Conservation (phyloP, 2,329 filamentous ascomycete genomes). For the Purpureocillium lavendulum region DNA sequence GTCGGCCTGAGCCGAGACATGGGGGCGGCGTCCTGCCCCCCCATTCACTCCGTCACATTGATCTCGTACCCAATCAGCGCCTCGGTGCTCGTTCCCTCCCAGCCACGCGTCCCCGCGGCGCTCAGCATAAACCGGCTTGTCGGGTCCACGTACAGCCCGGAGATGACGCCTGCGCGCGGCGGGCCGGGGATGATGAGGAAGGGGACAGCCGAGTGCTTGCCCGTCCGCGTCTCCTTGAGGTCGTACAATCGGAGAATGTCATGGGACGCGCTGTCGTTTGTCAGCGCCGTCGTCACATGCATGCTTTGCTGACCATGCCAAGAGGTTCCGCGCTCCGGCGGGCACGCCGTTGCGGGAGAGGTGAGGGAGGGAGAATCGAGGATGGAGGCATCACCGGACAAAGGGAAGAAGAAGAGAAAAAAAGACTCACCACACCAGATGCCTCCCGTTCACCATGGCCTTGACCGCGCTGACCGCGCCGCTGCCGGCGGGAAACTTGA, state of each 20-base stretch:
- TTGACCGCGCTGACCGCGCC: constrained; percentile 82
- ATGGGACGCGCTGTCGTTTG: constrained; percentile 61
- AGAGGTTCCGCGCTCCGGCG: too few relatives aligned
- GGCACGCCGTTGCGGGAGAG: too few relatives aligned
- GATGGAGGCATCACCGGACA: too few relatives aligned
- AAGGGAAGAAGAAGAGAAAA: background rate
- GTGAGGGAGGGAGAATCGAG: too few relatives aligned
- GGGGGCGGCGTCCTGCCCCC: too few relatives aligned
- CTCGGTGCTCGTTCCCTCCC: constrained; percentile 88
- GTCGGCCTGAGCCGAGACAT: background rate
- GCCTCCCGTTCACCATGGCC: constrained; percentile 86
- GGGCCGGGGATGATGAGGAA: constrained; percentile 95
- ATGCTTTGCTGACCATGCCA: too few relatives aligned
- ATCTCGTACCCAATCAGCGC: constrained; percentile 95
- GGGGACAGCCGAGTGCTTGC: constrained; percentile 72
- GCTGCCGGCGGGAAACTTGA: constrained; percentile 84
- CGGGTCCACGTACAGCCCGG: constrained; percentile 77
- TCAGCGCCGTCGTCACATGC: background rate
- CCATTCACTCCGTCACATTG: constrained; percentile 13
- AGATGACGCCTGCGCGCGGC: constrained; percentile 75
- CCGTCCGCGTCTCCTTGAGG: constrained; percentile 55
- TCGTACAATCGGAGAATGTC: constrained; percentile 94
- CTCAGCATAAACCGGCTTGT: constrained; percentile 87
- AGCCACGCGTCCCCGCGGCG: constrained; percentile 84
- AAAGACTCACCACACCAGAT: constrained; percentile 63